Percentiles rank a stretch among this genome's conserved stretches.
These are phyloP conservation scores for Pseudocercospora crystallina DNA, from an alignment of 2,329 filamentous ascomycete species.

Conservation along the genomic window DNA sequence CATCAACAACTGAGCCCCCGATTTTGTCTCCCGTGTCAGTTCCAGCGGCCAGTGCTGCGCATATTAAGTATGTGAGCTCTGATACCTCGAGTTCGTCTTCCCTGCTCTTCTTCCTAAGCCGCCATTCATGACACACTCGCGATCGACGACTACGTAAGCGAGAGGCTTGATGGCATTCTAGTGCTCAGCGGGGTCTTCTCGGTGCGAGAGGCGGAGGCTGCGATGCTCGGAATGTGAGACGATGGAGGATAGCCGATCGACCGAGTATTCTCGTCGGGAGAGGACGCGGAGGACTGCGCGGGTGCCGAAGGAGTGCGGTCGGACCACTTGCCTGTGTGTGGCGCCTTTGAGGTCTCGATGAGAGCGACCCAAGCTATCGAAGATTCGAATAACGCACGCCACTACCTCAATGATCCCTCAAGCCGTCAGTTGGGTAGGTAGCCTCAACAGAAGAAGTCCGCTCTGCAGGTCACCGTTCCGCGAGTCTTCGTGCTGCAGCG, in stretches of 20 bases:
- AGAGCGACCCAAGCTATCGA: conserved; percentile 1
- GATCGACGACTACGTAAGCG: no score
- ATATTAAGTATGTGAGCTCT: no score
- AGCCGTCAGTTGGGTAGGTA: no score
- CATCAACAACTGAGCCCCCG: no score
- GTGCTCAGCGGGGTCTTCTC: no score
- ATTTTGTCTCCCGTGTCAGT: no score
- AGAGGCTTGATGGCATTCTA: no score
- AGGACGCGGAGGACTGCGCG: conserved; percentile 7
- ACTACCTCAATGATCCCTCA: background rate
- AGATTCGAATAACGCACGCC: background rate
- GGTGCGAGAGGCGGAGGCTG: background rate
- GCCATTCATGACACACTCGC: no score
- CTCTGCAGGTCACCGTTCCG: background rate
- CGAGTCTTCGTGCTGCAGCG: background rate
- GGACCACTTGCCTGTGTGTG: conserved; percentile 31
- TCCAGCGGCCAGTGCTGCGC: no score
- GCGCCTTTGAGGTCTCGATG: background rate
- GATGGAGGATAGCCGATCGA: conserved; percentile 30
- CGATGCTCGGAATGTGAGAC: conserved; percentile 5
- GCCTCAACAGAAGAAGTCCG: no score
- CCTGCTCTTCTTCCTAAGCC: no score
- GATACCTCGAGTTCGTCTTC: no score
- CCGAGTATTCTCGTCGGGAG: conserved; percentile 7
- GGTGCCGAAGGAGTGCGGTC: conserved; percentile 27